Conservation (phyloP, 140 eudicot species). For the Ambrosia hybrid region DNA sequence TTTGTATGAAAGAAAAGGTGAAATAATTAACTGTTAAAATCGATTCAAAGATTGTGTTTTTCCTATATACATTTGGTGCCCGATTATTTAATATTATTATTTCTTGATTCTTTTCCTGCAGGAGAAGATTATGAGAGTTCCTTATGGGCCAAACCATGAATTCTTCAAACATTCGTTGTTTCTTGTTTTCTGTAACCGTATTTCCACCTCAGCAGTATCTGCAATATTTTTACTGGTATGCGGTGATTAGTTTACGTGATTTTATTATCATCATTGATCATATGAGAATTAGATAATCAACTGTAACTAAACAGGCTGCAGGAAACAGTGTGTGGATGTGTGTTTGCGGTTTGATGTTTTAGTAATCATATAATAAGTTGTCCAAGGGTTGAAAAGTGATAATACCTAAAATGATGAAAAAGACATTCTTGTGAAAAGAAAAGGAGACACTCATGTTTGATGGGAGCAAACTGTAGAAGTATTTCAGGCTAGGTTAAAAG, state of each 20-base stretch:
- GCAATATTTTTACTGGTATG: constrained; percentile 75
- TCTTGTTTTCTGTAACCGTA: constrained; percentile 98
- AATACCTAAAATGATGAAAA: too few species aligned
- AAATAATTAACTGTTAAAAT: too few species aligned
- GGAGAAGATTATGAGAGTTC: constrained; percentile 99
- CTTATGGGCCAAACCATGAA: constrained; percentile 81
- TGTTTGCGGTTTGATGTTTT: neutral
- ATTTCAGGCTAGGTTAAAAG: too few species aligned
- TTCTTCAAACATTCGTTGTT: constrained; percentile 79
- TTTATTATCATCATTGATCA: neutral
- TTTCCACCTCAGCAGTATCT: constrained; percentile 88
- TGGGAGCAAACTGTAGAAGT: too few species aligned
- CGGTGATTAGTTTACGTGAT: neutral
- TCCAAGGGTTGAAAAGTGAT: too few species aligned
- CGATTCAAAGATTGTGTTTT: too few species aligned
- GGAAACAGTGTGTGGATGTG: neutral
- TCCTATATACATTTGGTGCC: neutral
- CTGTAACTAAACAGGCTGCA: neutral
- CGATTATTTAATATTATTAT: neutral
- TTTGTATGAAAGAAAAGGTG: too few species aligned
- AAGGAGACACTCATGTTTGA: too few species aligned
- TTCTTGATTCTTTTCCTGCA: constrained; percentile 35
- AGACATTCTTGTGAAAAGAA: too few species aligned
- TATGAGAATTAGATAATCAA: neutral
- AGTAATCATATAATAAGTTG: neutral